Evolutionary conservation across 371 early-diverging fungal species (phyloP), one percentile per base, ranked within the genome.

Genomic region (Mucor indicus): DNA sequence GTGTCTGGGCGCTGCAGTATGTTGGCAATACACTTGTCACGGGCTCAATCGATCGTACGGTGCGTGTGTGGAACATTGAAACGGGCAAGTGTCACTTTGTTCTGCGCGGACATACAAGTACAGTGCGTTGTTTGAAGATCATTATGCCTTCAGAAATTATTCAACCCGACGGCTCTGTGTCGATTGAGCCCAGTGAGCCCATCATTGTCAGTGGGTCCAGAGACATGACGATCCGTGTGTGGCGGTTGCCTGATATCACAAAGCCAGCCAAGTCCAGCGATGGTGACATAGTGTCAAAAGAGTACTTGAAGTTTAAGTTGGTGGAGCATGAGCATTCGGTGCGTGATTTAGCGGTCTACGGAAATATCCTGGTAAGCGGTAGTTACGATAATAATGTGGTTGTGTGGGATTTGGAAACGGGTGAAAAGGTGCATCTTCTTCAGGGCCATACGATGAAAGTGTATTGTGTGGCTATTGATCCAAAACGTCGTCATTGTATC

Each of bases 1-100:
- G 99, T 39, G 97, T 99, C 2, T 99, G 99, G 99, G 92, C 98
- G 0, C 76, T 99, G 44, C 88, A 93, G 48, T 91, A 91, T 52
- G 83, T 85, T 29, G 90, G 88, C 36, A 86, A 91, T 41, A 83
- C 90, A 0, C 77, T 99, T 2, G 95, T 98, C 3, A 92, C 92
- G 31, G 99, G 99, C n/a, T 93, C 95, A 21, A 98, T 96, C 1
- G 99, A 99, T 64, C 83, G 97, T 23, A 92, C 94, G 0, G 91
- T 98, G 15, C 83, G 96, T 13, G 89, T 99, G 0, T 99, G 99
- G 99, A 93, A 99, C 63, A 85, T 95, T 65, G 83, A 86, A 31
- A 64, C 80, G 8, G 98, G 98, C 0, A 50, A 62, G 6, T 95
- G 95, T 69, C 87, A 92, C 2, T 91, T 92, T 50, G 79, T 90